A percentile compares a stretch with the other conserved stretches of the same genome.
phyloP scores from a whole-genome alignment of 1,284 basidiomycete genomes.

The Amylostereum areolatum region DNA sequence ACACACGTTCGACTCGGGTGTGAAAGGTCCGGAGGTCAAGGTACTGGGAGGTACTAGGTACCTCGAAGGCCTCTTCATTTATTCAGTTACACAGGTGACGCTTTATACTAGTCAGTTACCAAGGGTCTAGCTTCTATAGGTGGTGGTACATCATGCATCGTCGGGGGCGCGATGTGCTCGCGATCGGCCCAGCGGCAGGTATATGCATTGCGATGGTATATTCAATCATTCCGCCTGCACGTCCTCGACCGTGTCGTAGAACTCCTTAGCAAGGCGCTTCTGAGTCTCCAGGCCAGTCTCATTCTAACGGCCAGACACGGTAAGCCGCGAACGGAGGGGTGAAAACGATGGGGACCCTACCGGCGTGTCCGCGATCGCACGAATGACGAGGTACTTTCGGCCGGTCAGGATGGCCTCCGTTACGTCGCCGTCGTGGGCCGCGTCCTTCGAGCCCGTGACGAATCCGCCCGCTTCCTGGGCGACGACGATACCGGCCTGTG shows the following conservation, averaged over 20 bases:
- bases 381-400: constrained; percentile 82
- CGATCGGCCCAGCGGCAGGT: background rate
- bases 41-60: too few relatives aligned
- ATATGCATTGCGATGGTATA: background rate
- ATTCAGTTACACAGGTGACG: too few relatives aligned
- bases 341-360: constrained; percentile 27
- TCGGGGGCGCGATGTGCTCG: too few relatives aligned
- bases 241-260: constrained; percentile 80
- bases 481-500: constrained; percentile 84
- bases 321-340: constrained; percentile 3
- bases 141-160: too few relatives aligned
- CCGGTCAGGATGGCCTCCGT: constrained; percentile 73
- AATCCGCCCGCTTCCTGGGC: constrained; percentile 85
- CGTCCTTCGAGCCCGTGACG: constrained; percentile 62
- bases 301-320: constrained; percentile 25
- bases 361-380: constrained; percentile 55
- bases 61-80: too few relatives aligned
- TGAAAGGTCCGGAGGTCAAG: too few relatives aligned
- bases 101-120: too few relatives aligned
- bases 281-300: constrained; percentile 73
- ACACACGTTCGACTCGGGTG: too few relatives aligned
- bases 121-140: too few relatives aligned
- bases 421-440: constrained; percentile 43
- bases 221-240: constrained; percentile 36
- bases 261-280: constrained; percentile 75